These are phyloP conservation scores for Aspergillus affinis DNA, from an alignment of 495 filamentous ascomycete genomes.

Conservation along the genomic window DNA sequence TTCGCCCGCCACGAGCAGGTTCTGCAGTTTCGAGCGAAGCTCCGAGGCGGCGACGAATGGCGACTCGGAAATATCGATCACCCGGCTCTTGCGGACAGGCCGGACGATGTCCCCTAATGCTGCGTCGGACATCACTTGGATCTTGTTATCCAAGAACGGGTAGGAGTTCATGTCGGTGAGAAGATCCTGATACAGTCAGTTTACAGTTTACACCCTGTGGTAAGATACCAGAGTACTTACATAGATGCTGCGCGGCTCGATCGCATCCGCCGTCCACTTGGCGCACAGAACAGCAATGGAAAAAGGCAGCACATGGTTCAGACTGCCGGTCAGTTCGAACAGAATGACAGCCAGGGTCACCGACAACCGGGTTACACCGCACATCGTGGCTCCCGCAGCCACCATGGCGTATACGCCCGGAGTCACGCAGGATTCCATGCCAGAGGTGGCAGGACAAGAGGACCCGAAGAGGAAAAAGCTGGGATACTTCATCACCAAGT, in stretches of 20 bases:
- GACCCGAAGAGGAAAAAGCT: slow-evolving; percentile 65
- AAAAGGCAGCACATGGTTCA: slow-evolving; percentile 94
- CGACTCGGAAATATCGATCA: slow-evolving; percentile 85
- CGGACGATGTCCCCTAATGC: slow-evolving; percentile 84
- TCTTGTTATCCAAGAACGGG: slow-evolving; percentile 91
- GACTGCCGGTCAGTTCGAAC: slow-evolving; percentile 91
- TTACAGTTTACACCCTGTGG: not conserved
- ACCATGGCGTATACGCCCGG: slow-evolving; percentile 95
- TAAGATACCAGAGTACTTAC: slow-evolving; percentile 41
- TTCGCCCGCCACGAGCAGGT: slow-evolving; percentile 81
- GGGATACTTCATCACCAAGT: slow-evolving; percentile 71
- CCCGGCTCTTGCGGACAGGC: slow-evolving; percentile 65
- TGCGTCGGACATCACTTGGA: slow-evolving; percentile 82
- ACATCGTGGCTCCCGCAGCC: slow-evolving; percentile 96
- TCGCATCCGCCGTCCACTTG: slow-evolving; percentile 96
- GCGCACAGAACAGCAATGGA: slow-evolving; percentile 87
- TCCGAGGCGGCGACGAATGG: slow-evolving; percentile 71
- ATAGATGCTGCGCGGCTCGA: slow-evolving; percentile 94
- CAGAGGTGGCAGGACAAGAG: slow-evolving; percentile 63
- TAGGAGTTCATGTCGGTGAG: slow-evolving; percentile 97
- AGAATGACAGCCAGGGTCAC: slow-evolving; percentile 94
- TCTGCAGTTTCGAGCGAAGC: slow-evolving; percentile 76
- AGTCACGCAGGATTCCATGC: slow-evolving; percentile 83
- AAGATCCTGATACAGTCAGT: slow-evolving; percentile 61
- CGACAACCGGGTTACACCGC: slow-evolving; percentile 89